Evolutionary conservation across 345 rosid species (phyloP).

Genomic region (Fremontodendron californicum): DNA sequence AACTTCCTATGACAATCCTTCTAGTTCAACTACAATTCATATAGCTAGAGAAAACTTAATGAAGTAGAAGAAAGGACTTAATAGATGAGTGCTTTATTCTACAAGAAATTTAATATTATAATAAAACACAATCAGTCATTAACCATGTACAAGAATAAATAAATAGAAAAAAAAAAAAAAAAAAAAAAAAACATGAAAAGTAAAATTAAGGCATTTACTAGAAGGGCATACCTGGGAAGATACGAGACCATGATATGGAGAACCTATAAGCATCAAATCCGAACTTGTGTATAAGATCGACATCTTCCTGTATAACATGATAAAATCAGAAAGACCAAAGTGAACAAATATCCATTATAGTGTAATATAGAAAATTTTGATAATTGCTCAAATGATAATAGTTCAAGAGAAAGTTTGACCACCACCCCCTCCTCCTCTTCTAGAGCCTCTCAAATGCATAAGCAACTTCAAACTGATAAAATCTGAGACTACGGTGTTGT

Average conservation of each 20-base stretch:
- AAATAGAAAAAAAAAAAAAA: not conserved
- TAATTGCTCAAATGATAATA: not conserved
- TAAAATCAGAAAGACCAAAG: slow-evolving; percentile 9
- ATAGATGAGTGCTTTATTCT: not conserved
- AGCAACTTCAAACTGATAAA: slow-evolving; percentile 1
- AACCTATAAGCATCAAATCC: slow-evolving; percentile 89
- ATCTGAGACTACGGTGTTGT: no score
- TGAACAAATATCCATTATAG: not conserved
- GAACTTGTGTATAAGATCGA: slow-evolving; percentile 57
- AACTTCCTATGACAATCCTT: not conserved
- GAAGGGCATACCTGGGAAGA: slow-evolving; percentile 62
- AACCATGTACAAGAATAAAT: not conserved
- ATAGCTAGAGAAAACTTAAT: slow-evolving; percentile 18
- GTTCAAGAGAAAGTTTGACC: not conserved
- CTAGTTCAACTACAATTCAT: not conserved
- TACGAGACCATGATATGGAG: slow-evolving; percentile 92
- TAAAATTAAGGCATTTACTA: not conserved
- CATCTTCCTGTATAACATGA: slow-evolving; percentile 63
- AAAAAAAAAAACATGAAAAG: not conserved
- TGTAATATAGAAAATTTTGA: not conserved
- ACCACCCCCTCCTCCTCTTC: not conserved
- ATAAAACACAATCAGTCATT: not conserved
- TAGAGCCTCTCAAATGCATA: not conserved
- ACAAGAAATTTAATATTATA: not conserved
- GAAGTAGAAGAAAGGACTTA: not conserved